These are phyloP conservation scores for Penicillium polonicum DNA, from an alignment of 2,329 filamentous ascomycete genomes.

Conservation along the genomic window DNA sequence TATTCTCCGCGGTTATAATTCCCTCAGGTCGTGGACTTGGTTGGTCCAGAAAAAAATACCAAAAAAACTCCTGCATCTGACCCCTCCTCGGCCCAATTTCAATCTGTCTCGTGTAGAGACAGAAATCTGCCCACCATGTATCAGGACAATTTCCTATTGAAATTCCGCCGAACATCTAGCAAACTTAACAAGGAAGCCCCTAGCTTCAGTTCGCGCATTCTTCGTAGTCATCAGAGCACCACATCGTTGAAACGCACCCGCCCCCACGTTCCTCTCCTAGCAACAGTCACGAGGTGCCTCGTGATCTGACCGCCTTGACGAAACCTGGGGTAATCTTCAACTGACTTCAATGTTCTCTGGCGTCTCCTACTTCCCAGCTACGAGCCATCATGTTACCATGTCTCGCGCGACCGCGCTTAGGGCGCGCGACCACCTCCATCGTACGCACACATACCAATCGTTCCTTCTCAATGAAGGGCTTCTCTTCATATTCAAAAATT, in stretches of 20 bases:
- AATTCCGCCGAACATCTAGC: slow-evolving; percentile 43
- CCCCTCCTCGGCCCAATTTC: slow-evolving; percentile 30
- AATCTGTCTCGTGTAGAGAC: slow-evolving; percentile 27
- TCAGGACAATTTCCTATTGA: slow-evolving; percentile 39
- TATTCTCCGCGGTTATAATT: slow-evolving; percentile 5
- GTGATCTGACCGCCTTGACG: neutral
- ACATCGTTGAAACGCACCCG: slow-evolving; percentile 48
- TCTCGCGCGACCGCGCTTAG: slow-evolving; percentile 2
- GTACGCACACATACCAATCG: slow-evolving; percentile 6
- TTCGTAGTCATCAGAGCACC: slow-evolving; percentile 46
- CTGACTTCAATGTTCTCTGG: neutral
- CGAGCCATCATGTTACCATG: slow-evolving; percentile 1
- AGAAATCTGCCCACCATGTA: slow-evolving; percentile 34
- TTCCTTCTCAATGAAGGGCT: slow-evolving; percentile 13
- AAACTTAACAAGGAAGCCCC: slow-evolving; percentile 49
- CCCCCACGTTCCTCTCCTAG: slow-evolving; percentile 45
- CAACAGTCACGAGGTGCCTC: slow-evolving; percentile 34
- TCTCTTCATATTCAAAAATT: slow-evolving; percentile 9
- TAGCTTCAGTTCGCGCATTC: slow-evolving; percentile 41
- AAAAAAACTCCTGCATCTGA: slow-evolving; percentile 18
- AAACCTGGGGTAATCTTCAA: neutral
- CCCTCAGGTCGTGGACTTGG: slow-evolving; percentile 1
- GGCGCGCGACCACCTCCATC: slow-evolving; percentile 5
- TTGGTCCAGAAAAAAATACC: neutral
- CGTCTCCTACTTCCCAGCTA: neutral